Evolutionary conservation across 768 basidiomycete species (phyloP).

Genomic region (Naganishia onofrii): DNA sequence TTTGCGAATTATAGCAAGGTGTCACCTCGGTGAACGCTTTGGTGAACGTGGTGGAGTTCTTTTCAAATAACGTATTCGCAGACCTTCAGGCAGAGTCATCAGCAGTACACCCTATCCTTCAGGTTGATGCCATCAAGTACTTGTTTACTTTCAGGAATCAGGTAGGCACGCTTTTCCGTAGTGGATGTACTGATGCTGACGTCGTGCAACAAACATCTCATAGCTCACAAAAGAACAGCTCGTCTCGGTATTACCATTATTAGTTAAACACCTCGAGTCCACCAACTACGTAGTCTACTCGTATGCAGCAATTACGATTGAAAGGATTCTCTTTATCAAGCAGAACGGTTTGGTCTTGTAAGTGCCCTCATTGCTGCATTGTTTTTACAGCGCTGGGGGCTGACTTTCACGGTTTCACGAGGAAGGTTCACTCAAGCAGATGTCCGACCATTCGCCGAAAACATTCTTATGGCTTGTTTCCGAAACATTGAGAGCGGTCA

Average conservation of each 20-base stretch:
- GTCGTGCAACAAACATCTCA: constrained; percentile 15
- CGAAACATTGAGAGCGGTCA: constrained; percentile 72
- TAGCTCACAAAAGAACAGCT: constrained; percentile 92
- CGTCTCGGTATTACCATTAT: constrained; percentile 79
- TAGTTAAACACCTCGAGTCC: constrained; percentile 76
- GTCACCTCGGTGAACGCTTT: constrained; percentile 89
- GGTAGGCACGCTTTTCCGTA: constrained; percentile 55
- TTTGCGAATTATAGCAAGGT: constrained; percentile 62
- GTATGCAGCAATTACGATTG: constrained; percentile 97
- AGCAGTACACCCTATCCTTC: constrained; percentile 79
- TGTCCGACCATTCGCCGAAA: constrained; percentile 74
- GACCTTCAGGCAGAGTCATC: constrained; percentile 73
- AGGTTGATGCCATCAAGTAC: constrained; percentile 94
- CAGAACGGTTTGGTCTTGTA: constrained; percentile 71
- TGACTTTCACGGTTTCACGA: not conserved
- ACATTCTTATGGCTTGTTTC: constrained; percentile 66
- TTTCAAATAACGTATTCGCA: constrained; percentile 81
- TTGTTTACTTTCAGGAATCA: constrained; percentile 94
- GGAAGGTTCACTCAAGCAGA: constrained; percentile 81
- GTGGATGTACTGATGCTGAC: not conserved
- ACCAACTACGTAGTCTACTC: constrained; percentile 89
- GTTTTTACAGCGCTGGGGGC: not conserved
- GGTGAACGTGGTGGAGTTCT: constrained; percentile 92
- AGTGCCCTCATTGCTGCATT: constrained; percentile 45
- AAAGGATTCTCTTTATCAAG: constrained; percentile 87